Base-by-base conservation (phyloP, 495 filamentous ascomycete species). In the Pyrenula massariospora region DNA sequence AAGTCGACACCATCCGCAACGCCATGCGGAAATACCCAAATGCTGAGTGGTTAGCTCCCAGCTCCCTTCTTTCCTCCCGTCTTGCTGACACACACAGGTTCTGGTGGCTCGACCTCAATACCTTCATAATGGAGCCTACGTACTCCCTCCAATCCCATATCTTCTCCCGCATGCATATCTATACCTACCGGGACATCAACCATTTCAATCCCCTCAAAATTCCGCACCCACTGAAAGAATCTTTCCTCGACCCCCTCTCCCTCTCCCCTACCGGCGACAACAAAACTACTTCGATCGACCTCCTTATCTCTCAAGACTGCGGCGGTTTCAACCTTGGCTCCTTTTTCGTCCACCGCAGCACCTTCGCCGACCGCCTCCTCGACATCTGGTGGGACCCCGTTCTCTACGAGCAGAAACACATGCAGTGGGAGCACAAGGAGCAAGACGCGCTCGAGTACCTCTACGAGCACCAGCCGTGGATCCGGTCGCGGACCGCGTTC, bases 351-450 rank as follows among this genome's bases (percentile, higher is more conserved):
- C 79, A 82, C 22, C 82, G 94, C 12, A 85, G 85, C 58, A 70
- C 82, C 12, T 99, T 92, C 91, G 88, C 89, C 0, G 93, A 97
- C 63, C 87, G 91, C 19, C 65, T 99, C 5, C 79, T 99, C 23
- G 93, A 99, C 67, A 81, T 95, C 56, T 99, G 92, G 93, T 99
- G 94, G 94, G 93, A 99, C 63, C 93, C 93, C 0, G 90, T 96
- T 42, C 84, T 87, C 56, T 99, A 99, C 70, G 93, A 99, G 71
- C 94, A 97, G 72, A 92, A 89, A 69, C 93, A 99, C 65, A 97
- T 96, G 92, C 80, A 96, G 58, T 99, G 93, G 93, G 90, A 93
- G 64, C 94, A 97, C 73, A 97, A 96, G 64, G 93, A 99, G 64
- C 93, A 99, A 67, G 89, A 96, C 66, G 87, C 93, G 12, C 69